phyloP scores from a whole-genome alignment of 495 filamentous ascomycete species.

The Aspergillus bridgeri region DNA sequence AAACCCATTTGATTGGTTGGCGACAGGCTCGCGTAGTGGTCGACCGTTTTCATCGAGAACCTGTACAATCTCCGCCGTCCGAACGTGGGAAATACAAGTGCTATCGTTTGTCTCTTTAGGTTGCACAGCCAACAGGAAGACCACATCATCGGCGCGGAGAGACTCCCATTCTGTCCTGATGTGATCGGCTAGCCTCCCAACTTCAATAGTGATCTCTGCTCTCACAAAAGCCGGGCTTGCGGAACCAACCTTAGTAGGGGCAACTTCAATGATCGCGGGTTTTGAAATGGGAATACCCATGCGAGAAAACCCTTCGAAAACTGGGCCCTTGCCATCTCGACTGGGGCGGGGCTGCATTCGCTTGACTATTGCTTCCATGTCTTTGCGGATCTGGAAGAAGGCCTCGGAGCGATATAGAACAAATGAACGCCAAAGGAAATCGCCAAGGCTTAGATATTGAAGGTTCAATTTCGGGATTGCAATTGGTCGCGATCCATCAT shows the following conservation, averaged over 20 bases:
- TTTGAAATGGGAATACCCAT: conserved; percentile 88
- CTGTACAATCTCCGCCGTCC: conserved; percentile 84
- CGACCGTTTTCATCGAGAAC: conserved; percentile 86
- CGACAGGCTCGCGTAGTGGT: conserved; percentile 58
- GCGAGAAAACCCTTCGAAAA: conserved; percentile 81
- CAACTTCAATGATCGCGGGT: conserved; percentile 83
- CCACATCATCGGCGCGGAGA: conserved; percentile 80
- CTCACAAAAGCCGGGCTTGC: conserved; percentile 79
- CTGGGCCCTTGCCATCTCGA: conserved; percentile 57
- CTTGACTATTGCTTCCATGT: conserved; percentile 79
- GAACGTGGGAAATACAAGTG: conserved; percentile 64
- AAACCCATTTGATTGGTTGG: conserved; percentile 50
- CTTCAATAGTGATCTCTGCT: conserved; percentile 85
- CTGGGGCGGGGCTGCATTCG: conserved; percentile 68
- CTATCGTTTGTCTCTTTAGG: conserved; percentile 48
- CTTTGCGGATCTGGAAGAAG: conserved; percentile 89
- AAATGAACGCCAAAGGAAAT: conserved; percentile 93
- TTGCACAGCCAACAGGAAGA: conserved; percentile 76
- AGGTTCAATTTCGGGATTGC: conserved; percentile 94
- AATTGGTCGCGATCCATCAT: conserved; percentile 83
- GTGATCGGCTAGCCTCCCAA: conserved; percentile 69
- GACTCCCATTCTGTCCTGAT: conserved; percentile 88
- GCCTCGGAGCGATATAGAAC: conserved; percentile 85
- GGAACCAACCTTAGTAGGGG: conserved; percentile 80
- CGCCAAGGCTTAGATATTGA: conserved; percentile 90